These are phyloP conservation scores for Acanthochlamys bracteata DNA, from an alignment of 106 monocot genomes.

Conservation along the genomic window DNA sequence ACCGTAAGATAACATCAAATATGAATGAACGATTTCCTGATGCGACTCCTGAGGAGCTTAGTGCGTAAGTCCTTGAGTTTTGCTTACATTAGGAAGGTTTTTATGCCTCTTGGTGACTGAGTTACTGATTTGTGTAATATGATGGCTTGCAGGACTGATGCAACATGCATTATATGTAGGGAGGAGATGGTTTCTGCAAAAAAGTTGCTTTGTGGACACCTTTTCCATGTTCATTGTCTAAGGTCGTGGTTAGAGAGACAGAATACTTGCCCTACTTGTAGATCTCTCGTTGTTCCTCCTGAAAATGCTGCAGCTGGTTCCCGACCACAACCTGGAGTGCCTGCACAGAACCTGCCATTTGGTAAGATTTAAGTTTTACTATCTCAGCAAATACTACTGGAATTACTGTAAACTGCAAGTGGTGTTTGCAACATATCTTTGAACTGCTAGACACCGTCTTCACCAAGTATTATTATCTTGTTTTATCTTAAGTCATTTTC, in stretches of 20 bases:
- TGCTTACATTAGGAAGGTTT: no score
- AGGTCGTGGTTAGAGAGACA: conserved; percentile 93
- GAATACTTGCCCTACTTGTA: conserved; percentile 91
- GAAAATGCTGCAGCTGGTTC: conserved; percentile 33
- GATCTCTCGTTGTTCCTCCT: conserved; percentile 71
- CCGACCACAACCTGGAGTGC: conserved; percentile 25
- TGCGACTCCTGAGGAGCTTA: conserved; percentile 81
- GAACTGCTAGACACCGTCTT: no score
- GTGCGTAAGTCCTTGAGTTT: conserved; percentile 58
- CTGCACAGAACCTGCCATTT: conserved; percentile 36
- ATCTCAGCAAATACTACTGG: no score
- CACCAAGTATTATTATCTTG: no score
- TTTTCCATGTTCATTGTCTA: conserved; percentile 96
- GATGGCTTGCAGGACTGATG: conserved; percentile 61
- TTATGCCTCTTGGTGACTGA: no score
- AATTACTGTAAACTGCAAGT: no score
- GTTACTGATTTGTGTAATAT: background rate
- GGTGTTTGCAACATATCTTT: no score
- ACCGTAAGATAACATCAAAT: conserved; percentile 86
- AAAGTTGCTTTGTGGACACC: conserved; percentile 84
- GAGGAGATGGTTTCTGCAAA: conserved; percentile 98
- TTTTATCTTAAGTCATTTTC: no score
- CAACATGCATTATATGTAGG: conserved; percentile 95
- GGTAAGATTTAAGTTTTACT: no score
- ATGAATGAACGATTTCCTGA: conserved; percentile 95